These are phyloP conservation scores for Exophiala sp. DNA, from an alignment of 2,329 filamentous ascomycete species.

Conservation along the genomic window DNA sequence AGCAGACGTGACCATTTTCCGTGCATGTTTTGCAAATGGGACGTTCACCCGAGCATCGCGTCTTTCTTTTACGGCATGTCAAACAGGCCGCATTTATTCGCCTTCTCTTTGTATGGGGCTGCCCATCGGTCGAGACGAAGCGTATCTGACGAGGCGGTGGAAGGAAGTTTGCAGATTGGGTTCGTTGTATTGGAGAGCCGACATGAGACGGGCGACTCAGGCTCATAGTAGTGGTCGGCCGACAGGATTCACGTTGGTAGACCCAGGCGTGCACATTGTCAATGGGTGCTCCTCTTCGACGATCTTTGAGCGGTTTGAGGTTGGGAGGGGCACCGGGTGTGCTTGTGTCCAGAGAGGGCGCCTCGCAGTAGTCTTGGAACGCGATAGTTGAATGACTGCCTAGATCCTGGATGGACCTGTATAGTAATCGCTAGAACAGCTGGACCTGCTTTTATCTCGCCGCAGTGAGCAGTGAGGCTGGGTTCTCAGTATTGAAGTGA, in stretches of 20 bases:
- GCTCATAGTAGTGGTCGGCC: slow-evolving; percentile 21
- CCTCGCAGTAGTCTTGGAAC: no score
- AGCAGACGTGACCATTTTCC: slow-evolving; percentile 63
- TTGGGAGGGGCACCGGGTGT: no score
- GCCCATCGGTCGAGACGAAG: slow-evolving; percentile 76
- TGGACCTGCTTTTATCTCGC: no score
- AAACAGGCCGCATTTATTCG: slow-evolving; percentile 71
- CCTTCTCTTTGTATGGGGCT: slow-evolving; percentile 70
- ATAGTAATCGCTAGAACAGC: no score
- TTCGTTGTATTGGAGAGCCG: slow-evolving; percentile 1
- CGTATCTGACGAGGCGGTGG: slow-evolving; percentile 50
- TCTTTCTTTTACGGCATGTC: slow-evolving; percentile 71
- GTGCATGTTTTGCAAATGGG: slow-evolving; percentile 66
- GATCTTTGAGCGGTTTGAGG: no score
- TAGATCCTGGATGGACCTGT: no score
- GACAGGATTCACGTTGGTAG: slow-evolving; percentile 2
- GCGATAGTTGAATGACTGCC: no score
- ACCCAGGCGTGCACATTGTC: slow-evolving; percentile 10
- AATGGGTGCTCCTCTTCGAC: no score
- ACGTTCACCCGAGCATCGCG: slow-evolving; percentile 66
- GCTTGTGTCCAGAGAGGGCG: no score
- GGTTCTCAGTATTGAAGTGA: no score
- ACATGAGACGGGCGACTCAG: slow-evolving; percentile 9
- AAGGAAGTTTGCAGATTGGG: slow-evolving; percentile 7
- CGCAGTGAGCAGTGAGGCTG: no score